Conservation (phyloP, 371 early-diverging fungal genomes). For the Mucor plumbeus region DNA sequence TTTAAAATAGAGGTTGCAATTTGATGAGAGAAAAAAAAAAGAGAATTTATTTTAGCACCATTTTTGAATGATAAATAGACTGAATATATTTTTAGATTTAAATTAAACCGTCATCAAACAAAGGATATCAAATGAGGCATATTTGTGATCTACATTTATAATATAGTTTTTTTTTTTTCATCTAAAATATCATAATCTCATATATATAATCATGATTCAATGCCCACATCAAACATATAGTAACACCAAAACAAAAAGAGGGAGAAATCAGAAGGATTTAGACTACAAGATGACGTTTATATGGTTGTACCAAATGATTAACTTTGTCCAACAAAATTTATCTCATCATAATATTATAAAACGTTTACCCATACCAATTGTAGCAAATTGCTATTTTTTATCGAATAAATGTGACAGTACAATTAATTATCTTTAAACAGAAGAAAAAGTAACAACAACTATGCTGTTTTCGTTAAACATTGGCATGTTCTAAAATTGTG, state of each 20-base stretch:
- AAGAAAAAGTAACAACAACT: slow-evolving; percentile 8
- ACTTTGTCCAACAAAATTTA: background rate
- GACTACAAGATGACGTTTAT: slow-evolving; percentile 6
- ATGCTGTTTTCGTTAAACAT: background rate
- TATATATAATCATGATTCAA: too few species aligned
- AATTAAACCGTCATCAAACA: background rate
- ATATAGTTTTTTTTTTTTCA: background rate
- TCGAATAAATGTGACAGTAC: slow-evolving; percentile 1
- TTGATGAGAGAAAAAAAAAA: too few species aligned
- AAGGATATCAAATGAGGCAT: slow-evolving; percentile 2
- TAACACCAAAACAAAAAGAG: background rate
- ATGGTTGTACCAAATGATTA: slow-evolving; percentile 9
- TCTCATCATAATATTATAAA: background rate
- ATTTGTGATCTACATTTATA: background rate
- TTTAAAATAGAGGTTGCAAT: background rate
- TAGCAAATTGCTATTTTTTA: slow-evolving; percentile 1
- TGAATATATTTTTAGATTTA: background rate
- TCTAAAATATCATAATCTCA: too few species aligned
- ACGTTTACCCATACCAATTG: slow-evolving; percentile 11
- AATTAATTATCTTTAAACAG: background rate
- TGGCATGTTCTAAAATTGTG: background rate
- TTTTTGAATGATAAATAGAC: background rate
- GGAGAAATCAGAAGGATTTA: background rate
- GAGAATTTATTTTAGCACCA: background rate
- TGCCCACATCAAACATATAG: background rate